phyloP scores from a whole-genome alignment of 2,329 filamentous ascomycete species.

The Claviceps sp. region DNA sequence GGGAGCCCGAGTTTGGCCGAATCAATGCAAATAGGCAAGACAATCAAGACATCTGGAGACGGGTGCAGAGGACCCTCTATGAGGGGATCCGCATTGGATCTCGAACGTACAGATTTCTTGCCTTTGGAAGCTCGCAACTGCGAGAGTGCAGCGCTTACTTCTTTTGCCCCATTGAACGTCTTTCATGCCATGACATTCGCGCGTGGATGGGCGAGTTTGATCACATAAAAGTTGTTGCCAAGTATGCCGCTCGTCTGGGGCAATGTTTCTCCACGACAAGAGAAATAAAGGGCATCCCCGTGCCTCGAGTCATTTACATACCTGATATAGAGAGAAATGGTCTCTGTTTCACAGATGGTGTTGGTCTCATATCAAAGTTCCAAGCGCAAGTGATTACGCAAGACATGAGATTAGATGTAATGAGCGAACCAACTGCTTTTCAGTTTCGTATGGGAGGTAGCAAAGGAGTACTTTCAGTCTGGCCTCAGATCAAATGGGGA shows the following conservation, averaged over 20 bases:
- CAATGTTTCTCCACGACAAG: constrained; percentile 94
- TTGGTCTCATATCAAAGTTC: constrained; percentile 78
- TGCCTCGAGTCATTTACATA: constrained; percentile 46
- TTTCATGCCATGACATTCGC: constrained; percentile 66
- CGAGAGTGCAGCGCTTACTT: constrained; percentile 88
- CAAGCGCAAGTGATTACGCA: constrained; percentile 60
- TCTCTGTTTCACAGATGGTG: constrained; percentile 76
- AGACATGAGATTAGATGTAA: constrained; percentile 49
- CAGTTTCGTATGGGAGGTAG: constrained; percentile 88
- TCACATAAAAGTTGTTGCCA: constrained; percentile 73
- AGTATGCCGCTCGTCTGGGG: constrained; percentile 76
- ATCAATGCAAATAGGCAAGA: constrained; percentile 38
- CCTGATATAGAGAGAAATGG: constrained; percentile 56
- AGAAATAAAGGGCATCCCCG: constrained; percentile 50
- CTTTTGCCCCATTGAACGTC: constrained; percentile 56
- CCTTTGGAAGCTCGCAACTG: constrained; percentile 91
- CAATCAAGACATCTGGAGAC: constrained; percentile 59
- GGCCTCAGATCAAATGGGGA: constrained; percentile 49
- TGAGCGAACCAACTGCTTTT: constrained; percentile 60
- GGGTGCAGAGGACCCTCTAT: constrained; percentile 56
- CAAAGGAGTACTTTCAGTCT: constrained; percentile 76
- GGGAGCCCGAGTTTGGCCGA: constrained; percentile 53
- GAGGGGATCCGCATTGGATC: constrained; percentile 76
- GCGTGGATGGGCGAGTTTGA: constrained; percentile 76
- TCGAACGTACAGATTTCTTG: constrained; percentile 76